These are phyloP conservation scores for Claviceps africana DNA, from an alignment of 2,329 filamentous ascomycete genomes.

Conservation along the genomic window DNA sequence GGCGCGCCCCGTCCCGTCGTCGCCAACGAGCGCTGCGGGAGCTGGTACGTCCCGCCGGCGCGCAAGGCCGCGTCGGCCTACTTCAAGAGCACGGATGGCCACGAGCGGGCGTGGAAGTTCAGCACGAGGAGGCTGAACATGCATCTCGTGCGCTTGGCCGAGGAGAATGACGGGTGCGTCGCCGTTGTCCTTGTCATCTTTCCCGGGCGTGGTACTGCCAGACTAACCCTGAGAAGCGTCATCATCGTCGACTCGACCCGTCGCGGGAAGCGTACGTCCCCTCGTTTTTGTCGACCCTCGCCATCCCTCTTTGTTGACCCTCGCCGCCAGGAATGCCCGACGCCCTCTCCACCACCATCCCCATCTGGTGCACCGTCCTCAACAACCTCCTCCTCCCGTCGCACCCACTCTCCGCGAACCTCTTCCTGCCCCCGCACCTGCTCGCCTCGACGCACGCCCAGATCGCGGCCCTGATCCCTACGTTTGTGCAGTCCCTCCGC, in stretches of 20 bases:
- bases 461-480: slow-evolving; percentile 48
- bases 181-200: not conserved
- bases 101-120: slow-evolving; percentile 82
- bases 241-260: slow-evolving; percentile 90
- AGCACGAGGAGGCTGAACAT: slow-evolving; percentile 74
- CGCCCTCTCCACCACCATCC: slow-evolving; percentile 82
- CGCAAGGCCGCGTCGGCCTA: slow-evolving; percentile 64
- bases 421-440: slow-evolving; percentile 59
- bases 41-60: slow-evolving; percentile 71
- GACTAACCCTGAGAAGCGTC: slow-evolving; percentile 29
- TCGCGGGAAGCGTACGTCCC: slow-evolving; percentile 62
- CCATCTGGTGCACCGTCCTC: slow-evolving; percentile 82
- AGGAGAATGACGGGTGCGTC: slow-evolving; percentile 47
- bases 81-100: slow-evolving; percentile 97
- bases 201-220: not conserved
- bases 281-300: not conserved
- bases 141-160: slow-evolving; percentile 59
- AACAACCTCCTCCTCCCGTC: slow-evolving; percentile 65
- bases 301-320: too few species aligned
- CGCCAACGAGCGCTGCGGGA: slow-evolving; percentile 89
- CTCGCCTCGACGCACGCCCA: slow-evolving; percentile 63
- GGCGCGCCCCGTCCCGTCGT: slow-evolving; percentile 51
- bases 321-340: slow-evolving; percentile 62
- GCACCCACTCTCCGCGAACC: slow-evolving; percentile 27
- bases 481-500: slow-evolving; percentile 36